Evolutionary conservation across 352 stramenopile genomes (phyloP).

Genomic region (Detonula confervacea): DNA sequence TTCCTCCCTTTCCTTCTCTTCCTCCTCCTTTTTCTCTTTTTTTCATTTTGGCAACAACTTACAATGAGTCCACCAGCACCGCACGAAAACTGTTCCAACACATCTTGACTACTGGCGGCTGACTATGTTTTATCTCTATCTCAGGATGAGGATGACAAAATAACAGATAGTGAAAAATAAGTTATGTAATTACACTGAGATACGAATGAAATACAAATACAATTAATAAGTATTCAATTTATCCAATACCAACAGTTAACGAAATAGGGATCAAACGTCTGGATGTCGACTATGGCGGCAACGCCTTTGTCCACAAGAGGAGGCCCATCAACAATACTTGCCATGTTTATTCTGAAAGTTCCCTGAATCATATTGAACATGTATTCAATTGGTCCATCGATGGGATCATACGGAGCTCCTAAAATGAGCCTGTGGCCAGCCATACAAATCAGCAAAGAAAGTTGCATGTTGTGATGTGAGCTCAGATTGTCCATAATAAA

Average conservation of each 20-base stretch:
- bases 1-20: no score
- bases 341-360: background rate
- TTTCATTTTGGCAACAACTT: no score
- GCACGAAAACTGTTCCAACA: no score
- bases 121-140: no score
- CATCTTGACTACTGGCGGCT: no score
- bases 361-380: conserved; percentile 33
- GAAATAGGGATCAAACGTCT: background rate
- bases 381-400: conserved; percentile 45
- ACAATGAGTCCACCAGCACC: no score
- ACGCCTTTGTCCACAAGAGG: background rate
- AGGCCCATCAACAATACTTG: background rate
- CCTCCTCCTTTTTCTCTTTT: no score
- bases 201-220: no score
- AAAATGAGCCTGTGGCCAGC: conserved; percentile 30
- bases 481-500: conserved; percentile 47
- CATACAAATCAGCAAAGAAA: conserved; percentile 8
- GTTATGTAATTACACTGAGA: no score
- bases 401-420: conserved; percentile 28
- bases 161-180: no score
- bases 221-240: background rate
- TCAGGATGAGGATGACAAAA: no score
- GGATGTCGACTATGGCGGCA: background rate
- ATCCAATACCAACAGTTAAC: background rate
- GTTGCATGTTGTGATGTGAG: conserved; percentile 15